A percentile compares a stretch with the other conserved stretches of the same genome.
Evolutionary conservation across 2,329 filamentous ascomycete species (phyloP).

Genomic region (Microdochium nivale): DNA sequence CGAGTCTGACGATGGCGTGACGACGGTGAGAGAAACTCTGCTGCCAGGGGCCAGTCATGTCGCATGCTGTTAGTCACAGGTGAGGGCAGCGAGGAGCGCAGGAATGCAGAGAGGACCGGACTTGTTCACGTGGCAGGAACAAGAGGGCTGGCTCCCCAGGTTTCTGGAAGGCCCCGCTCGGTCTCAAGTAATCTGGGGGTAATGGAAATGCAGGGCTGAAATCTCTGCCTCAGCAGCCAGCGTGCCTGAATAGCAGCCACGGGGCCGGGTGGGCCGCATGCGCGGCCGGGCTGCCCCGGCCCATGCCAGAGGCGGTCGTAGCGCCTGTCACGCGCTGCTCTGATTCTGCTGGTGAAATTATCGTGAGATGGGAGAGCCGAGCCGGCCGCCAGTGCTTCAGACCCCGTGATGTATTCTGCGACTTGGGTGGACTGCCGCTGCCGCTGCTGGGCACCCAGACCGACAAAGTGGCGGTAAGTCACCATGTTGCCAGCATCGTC

Average conservation of each 20-base stretch:
- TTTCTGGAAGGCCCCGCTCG: not conserved
- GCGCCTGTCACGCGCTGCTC: not conserved
- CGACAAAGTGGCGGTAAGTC: too few relatives aligned
- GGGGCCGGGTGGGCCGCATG: not conserved
- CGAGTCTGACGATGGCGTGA: not conserved
- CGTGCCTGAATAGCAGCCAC: not conserved
- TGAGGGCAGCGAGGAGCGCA: not conserved
- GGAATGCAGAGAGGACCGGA: not conserved
- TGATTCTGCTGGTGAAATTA: not conserved
- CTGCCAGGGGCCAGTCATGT: not conserved
- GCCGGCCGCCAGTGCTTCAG: not conserved
- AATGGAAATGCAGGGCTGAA: slow-evolving; percentile 14
- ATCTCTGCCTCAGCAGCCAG: not conserved
- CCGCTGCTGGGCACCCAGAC: too few relatives aligned
- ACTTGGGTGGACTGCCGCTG: too few relatives aligned
- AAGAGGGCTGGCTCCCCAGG: not conserved
- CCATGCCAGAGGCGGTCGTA: not conserved
- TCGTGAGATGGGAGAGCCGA: slow-evolving; percentile 1
- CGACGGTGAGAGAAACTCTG: not conserved
- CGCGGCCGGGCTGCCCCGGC: not conserved
- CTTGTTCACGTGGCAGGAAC: not conserved
- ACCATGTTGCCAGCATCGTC: too few relatives aligned
- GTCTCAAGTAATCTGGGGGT: slow-evolving; percentile 24
- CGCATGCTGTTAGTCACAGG: not conserved
- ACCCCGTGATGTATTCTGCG: not conserved